Evolutionary conservation across 108 stramenopile species (phyloP).

Genomic region (Conticribra guillardii): DNA sequence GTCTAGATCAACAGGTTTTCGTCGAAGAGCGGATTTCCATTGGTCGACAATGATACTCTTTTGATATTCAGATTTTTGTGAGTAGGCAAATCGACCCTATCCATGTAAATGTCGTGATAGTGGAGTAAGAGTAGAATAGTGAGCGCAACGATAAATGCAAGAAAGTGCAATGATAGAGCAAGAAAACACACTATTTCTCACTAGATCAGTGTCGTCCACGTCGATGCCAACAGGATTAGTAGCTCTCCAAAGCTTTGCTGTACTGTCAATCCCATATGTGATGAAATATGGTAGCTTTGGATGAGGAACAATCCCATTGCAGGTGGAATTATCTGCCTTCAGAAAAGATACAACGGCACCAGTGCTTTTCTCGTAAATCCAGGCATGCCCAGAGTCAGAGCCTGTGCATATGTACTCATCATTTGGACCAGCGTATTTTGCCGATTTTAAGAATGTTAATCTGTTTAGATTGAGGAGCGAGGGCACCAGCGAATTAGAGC

Average conservation of each 20-base stretch:
- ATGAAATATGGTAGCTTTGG: constrained; percentile 76
- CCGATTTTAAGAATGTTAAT: constrained; percentile 76
- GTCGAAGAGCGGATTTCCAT: constrained; percentile 43
- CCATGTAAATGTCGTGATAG: too few species aligned
- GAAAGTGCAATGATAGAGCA: not conserved
- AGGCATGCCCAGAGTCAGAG: constrained; percentile 72
- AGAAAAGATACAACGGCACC: constrained; percentile 74
- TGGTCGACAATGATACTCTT: constrained; percentile 59
- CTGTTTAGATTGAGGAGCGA: too few species aligned
- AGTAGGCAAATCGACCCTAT: constrained; percentile 40
- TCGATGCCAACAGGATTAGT: constrained; percentile 70
- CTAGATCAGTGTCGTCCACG: constrained; percentile 69
- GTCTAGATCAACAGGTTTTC: constrained; percentile 39
- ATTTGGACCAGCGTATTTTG: constrained; percentile 78
- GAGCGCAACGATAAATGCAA: not conserved
- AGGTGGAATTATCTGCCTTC: constrained; percentile 75
- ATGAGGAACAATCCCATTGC: constrained; percentile 86
- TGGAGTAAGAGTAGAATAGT: too few species aligned
- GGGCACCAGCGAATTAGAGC: too few species aligned
- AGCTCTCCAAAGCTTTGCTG: constrained; percentile 85
- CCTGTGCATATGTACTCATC: constrained; percentile 91
- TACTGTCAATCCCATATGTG: constrained; percentile 87
- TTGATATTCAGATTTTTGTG: constrained; percentile 42
- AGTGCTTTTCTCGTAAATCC: constrained; percentile 37
- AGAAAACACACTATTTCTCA: constrained; percentile 18